Percentiles rank a stretch among this genome's conserved stretches.
Evolutionary conservation across 169 alveolate species (phyloP).

Genomic region (Plasmodium sp.): DNA sequence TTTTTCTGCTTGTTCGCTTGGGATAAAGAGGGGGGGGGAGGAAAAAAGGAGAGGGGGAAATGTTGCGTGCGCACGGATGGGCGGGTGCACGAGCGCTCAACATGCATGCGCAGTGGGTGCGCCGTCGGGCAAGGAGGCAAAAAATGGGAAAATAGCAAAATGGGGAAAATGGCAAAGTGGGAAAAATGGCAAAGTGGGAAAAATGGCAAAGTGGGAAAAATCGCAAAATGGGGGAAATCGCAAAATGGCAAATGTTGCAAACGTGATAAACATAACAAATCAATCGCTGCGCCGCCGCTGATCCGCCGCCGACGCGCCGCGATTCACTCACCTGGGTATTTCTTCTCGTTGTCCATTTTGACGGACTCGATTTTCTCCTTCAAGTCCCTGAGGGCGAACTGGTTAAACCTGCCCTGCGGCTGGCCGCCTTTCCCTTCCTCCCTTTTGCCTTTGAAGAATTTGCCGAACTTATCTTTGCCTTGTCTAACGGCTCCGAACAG

Average conservation of each 20-base stretch:
- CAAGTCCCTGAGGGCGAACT: conserved; percentile 32
- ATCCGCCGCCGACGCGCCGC: not conserved
- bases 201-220: not conserved
- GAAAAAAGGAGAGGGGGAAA: not conserved
- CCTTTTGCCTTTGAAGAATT: conserved; percentile 21
- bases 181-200: not conserved
- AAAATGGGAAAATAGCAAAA: not conserved
- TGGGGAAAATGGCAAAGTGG: too few relatives aligned
- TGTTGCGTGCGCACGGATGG: not conserved
- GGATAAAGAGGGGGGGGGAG: not conserved
- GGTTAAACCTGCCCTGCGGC: conserved; percentile 19
- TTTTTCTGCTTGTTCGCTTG: conserved; percentile 48
- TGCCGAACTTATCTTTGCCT: conserved; percentile 31
- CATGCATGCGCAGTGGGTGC: not conserved
- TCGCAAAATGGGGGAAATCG: too few relatives aligned
- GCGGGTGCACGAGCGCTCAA: not conserved
- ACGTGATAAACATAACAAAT: not conserved
- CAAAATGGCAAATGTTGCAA: not conserved
- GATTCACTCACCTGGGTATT: conserved; percentile 51
- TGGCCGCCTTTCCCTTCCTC: conserved; percentile 37
- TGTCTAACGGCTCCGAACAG: conserved; percentile 70
- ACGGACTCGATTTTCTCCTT: conserved; percentile 65
- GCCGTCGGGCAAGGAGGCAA: not conserved
- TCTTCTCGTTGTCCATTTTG: conserved; percentile 64
- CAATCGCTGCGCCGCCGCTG: not conserved